Conservation (phyloP, 179 eudicot species). For the Drosera spatulata region DNA sequence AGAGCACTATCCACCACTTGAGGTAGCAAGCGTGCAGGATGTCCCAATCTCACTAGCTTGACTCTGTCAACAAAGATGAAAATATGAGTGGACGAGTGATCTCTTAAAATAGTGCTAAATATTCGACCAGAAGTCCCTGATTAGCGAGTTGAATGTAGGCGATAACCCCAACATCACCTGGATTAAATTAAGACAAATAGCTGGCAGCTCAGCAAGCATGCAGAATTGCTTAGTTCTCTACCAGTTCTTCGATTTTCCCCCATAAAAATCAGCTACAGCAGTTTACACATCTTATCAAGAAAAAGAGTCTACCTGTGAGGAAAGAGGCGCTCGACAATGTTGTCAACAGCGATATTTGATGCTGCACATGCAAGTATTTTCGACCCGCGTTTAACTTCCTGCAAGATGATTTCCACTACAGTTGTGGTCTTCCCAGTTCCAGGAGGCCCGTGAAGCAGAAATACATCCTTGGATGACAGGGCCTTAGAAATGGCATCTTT, state of each 20-base stretch:
- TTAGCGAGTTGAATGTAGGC: too few relatives aligned
- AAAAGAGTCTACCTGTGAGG: slow-evolving; percentile 55
- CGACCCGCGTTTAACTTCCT: slow-evolving; percentile 97
- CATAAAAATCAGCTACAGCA: not conserved
- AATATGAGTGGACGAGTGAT: not conserved
- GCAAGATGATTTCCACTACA: slow-evolving; percentile 91
- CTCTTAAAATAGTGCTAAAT: too few relatives aligned
- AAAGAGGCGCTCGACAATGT: slow-evolving; percentile 89
- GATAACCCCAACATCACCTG: too few relatives aligned
- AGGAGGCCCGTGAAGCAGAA: slow-evolving; percentile 98
- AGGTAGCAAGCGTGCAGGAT: slow-evolving; percentile 98
- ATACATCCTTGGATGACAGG: slow-evolving; percentile 76
- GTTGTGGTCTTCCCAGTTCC: slow-evolving; percentile 99
- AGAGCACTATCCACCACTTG: slow-evolving; percentile 97
- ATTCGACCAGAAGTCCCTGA: too few relatives aligned
- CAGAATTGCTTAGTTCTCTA: too few relatives aligned
- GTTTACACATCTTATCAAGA: not conserved
- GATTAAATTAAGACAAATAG: too few relatives aligned
- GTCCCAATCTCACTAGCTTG: slow-evolving; percentile 95
- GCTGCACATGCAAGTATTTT: slow-evolving; percentile 99
- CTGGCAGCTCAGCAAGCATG: too few relatives aligned
- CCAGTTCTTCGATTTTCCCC: too few relatives aligned
- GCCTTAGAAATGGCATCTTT: slow-evolving; percentile 91
- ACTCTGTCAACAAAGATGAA: slow-evolving; percentile 33
- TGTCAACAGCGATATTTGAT: slow-evolving; percentile 98